Conservation (phyloP, 1,284 basidiomycete species). For the Microbotryum violaceum region DNA sequence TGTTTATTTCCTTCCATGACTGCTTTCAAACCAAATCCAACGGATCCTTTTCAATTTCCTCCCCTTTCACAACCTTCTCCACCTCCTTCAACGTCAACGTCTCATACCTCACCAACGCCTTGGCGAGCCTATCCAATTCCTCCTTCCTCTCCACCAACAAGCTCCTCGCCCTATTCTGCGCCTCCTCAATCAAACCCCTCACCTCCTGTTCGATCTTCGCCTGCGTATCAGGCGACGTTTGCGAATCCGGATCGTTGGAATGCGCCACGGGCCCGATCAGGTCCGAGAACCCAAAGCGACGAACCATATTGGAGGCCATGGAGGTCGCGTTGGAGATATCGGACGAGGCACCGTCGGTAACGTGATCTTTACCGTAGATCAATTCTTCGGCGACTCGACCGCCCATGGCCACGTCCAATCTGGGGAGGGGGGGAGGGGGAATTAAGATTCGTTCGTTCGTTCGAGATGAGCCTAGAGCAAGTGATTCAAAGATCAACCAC, state of each 20-base stretch:
- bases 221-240: conserved; percentile 29
- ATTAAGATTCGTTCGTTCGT: conserved; percentile 10
- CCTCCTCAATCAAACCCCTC: conserved; percentile 58
- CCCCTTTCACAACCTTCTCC: conserved; percentile 45
- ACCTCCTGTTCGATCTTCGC: conserved; percentile 36
- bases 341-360: conserved; percentile 63
- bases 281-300: conserved; percentile 71
- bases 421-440: conserved; percentile 18
- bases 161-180: conserved; percentile 60
- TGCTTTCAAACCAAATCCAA: too few species aligned
- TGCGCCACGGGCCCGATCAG: conserved; percentile 32
- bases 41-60: conserved; percentile 23
- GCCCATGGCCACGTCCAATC: conserved; percentile 82
- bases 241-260: conserved; percentile 23
- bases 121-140: conserved; percentile 79
- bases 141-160: conserved; percentile 64
- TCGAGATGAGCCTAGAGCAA: not conserved
- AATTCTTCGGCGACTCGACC: conserved; percentile 89
- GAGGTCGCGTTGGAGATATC: conserved; percentile 72
- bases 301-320: conserved; percentile 80
- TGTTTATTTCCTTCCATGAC: too few species aligned
- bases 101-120: conserved; percentile 84
- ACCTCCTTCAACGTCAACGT: conserved; percentile 84
- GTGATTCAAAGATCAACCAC: not conserved
- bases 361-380: conserved; percentile 77